Conservation (phyloP, 768 basidiomycete species). For the Boletus eberwhitei region DNA sequence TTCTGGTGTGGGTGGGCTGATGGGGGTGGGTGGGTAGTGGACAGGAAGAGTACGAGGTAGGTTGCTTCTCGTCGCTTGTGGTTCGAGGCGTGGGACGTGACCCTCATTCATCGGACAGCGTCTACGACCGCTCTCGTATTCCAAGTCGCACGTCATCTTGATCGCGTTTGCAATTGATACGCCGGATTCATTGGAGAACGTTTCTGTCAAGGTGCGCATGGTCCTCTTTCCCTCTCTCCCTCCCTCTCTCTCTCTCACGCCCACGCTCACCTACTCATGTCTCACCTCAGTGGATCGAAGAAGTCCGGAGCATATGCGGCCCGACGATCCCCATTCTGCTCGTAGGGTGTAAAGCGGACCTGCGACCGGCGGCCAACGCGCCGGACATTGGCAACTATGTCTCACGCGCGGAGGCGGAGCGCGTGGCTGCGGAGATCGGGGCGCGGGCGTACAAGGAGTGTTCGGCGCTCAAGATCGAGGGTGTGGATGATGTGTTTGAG, state of each 20-base stretch:
- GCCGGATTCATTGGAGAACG: slow-evolving; percentile 95
- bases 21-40: slow-evolving; percentile 68
- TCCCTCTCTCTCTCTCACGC: neutral
- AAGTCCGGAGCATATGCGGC: slow-evolving; percentile 96
- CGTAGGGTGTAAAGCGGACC: slow-evolving; percentile 94
- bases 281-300: slow-evolving; percentile 95
- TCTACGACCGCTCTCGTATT: slow-evolving; percentile 94
- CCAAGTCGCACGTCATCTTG: slow-evolving; percentile 97
- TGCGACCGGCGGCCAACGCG: slow-evolving; percentile 59
- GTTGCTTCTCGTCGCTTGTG: neutral
- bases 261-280: neutral
- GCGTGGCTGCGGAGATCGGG: slow-evolving; percentile 78
- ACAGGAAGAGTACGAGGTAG: slow-evolving; percentile 91
- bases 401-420: slow-evolving; percentile 76
- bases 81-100: neutral
- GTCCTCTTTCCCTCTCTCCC: no score
- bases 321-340: slow-evolving; percentile 89
- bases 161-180: slow-evolving; percentile 97
- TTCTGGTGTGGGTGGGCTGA: no score
- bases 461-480: slow-evolving; percentile 83
- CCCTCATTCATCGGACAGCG: slow-evolving; percentile 44
- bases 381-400: slow-evolving; percentile 57
- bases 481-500: slow-evolving; percentile 97
- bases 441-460: slow-evolving; percentile 95
- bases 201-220: slow-evolving; percentile 73